phyloP scores from a whole-genome alignment of 1,139 yeast species.

The Blastobotrys apis region DNA sequence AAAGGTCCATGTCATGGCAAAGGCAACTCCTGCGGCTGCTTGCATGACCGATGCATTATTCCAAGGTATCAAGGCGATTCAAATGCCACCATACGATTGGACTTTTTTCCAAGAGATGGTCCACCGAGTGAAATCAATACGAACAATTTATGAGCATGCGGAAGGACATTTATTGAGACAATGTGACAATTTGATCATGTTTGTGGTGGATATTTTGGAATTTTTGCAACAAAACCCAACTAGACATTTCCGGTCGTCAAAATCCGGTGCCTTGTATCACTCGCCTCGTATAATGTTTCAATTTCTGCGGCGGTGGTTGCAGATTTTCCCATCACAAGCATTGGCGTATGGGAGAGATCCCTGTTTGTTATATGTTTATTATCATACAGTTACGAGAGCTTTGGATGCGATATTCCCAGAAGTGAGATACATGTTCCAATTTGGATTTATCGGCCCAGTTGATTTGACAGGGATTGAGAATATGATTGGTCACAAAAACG shows the following conservation, averaged over 20 bases:
- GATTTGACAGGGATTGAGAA: slow-evolving; percentile 31
- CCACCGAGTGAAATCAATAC: slow-evolving; percentile 24
- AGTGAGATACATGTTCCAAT: slow-evolving; percentile 37
- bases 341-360: slow-evolving; percentile 15
- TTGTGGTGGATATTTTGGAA: slow-evolving; percentile 19
- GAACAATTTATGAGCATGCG: neutral
- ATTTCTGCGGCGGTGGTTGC: slow-evolving; percentile 30
- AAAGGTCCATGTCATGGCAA: slow-evolving; percentile 24
- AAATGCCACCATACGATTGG: slow-evolving; percentile 37
- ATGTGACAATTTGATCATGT: slow-evolving; percentile 21
- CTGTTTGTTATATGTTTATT: slow-evolving; percentile 31
- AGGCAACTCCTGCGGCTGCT: slow-evolving; percentile 29
- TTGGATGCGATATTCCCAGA: slow-evolving; percentile 40
- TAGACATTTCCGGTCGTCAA: slow-evolving; percentile 11
- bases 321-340: slow-evolving; percentile 30
- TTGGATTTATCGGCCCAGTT: slow-evolving; percentile 38
- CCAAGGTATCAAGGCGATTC: slow-evolving; percentile 34
- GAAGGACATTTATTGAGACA: neutral
- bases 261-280: slow-evolving; percentile 22
- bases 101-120: slow-evolving; percentile 34
- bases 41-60: slow-evolving; percentile 32
- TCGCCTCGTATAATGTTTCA: slow-evolving; percentile 26
- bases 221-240: slow-evolving; percentile 21
- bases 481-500: slow-evolving; percentile 17
- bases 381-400: slow-evolving; percentile 34